These are phyloP conservation scores for Rachicladosporium sp. DNA, from an alignment of 2,329 filamentous ascomycete species.

Conservation along the genomic window DNA sequence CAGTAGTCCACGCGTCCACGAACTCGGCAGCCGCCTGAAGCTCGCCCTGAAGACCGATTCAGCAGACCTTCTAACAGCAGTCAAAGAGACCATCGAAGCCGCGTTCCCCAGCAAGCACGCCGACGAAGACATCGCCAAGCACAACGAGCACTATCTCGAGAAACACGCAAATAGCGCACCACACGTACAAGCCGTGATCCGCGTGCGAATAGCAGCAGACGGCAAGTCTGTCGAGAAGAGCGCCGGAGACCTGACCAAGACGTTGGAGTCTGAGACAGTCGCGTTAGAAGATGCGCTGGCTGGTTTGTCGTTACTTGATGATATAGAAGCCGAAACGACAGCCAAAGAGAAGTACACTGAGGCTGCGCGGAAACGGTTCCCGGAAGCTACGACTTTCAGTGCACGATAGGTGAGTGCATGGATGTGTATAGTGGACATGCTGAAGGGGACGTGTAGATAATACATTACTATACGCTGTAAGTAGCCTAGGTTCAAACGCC, in stretches of 20 bases:
- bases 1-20: slow-evolving; percentile 53
- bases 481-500: no score
- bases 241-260: slow-evolving; percentile 26
- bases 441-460: no score
- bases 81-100: slow-evolving; percentile 58
- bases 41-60: slow-evolving; percentile 28
- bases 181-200: slow-evolving; percentile 53
- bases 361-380: no score
- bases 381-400: no score
- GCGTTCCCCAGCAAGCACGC: slow-evolving; percentile 46
- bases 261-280: no score
- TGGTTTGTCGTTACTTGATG: no score
- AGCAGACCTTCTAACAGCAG: slow-evolving; percentile 52
- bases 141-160: slow-evolving; percentile 54
- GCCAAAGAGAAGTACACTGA: no score
- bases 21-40: slow-evolving; percentile 58
- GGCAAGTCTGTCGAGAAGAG: slow-evolving; percentile 41
- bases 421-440: no score
- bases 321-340: no score
- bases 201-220: slow-evolving; percentile 44
- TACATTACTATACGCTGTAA: no score
- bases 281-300: no score
- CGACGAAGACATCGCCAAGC: slow-evolving; percentile 41
- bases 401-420: no score
- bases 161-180: slow-evolving; percentile 49